Evolutionary conservation across 2,329 filamentous ascomycete genomes (phyloP), one percentile per base, ranked within the genome.

Genomic region (Nothomitra cinnamomea): DNA sequence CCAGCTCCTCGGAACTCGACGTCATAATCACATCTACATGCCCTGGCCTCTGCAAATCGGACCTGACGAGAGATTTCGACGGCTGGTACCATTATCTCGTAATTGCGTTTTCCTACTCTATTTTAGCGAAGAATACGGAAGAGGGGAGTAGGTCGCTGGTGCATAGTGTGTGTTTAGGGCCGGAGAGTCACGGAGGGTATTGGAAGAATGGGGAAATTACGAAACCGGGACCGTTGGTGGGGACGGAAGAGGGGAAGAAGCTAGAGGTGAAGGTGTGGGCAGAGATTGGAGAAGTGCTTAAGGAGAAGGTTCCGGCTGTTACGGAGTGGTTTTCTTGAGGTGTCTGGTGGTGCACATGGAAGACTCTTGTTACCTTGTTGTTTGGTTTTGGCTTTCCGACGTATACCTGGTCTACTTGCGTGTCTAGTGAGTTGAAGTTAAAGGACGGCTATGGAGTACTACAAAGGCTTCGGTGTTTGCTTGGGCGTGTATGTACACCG

Each of bases 81-180:
- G 28, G 5, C 10, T 32, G 28, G 28, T 32, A 32, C 28, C n/a
- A n/a, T n/a, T n/a, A 32, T 32, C 28, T 32, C 28, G 5, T 32
- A 32, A 32, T 5, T 4, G 10, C 10, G 10, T 32, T 5, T 32
- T 32, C 28, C 10, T 32, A n/a, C 28, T 32, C 10, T 10, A 4
- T 32, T 32, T 43, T 60, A 13, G 57, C 55, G 12, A 64, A 63
- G 52, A 61, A 56, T 3, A 61, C 64, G 2, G 64, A 66, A 58
- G 61, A 59, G 1, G 65, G 64, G 3, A 61, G 62, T 32, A 59
- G 61, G 49, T 61, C 61, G 36, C 57, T 62, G 22, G 55, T 66
- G 15, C 59, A 61, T 52, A 60, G 61, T 22, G 60, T 61, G 4
- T 50, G 53, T 1, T 54, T 55, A 3, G 61, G 58, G 1, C 47